Conservation (phyloP, 257 asterid species). For the Rubia yunnanensis region DNA sequence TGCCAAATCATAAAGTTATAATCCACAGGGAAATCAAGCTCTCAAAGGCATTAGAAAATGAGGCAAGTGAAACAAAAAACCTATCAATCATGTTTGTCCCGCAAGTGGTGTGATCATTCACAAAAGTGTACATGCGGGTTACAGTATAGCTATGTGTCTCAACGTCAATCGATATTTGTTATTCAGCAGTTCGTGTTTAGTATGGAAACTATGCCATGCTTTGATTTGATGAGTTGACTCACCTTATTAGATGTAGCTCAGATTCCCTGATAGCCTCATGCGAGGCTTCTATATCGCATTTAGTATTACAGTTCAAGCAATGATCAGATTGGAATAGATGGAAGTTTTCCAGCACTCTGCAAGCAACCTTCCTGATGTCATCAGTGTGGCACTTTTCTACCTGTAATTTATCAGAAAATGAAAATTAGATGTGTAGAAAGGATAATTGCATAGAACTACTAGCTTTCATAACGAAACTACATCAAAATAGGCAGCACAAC, state of each 20-base stretch:
- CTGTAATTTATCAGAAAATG: conserved; percentile 22
- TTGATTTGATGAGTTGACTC: not conserved
- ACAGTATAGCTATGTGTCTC: too few relatives aligned
- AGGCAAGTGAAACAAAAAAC: not conserved
- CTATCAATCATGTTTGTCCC: not conserved
- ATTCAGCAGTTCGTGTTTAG: not conserved
- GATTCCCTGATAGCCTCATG: conserved; percentile 32
- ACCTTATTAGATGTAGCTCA: conserved; percentile 49
- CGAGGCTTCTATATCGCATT: conserved; percentile 53
- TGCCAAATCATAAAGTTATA: conserved; percentile 18
- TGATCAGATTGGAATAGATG: conserved; percentile 37
- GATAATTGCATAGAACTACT: not conserved
- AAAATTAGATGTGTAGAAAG: not conserved
- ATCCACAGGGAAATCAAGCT: conserved; percentile 6
- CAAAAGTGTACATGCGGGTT: not conserved
- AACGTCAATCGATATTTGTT: not conserved
- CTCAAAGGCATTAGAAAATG: not conserved
- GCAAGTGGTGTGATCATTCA: not conserved
- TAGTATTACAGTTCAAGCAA: conserved; percentile 60
- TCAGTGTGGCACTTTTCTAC: conserved; percentile 23
- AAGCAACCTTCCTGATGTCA: conserved; percentile 32
- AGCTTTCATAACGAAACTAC: not conserved
- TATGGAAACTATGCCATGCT: not conserved
- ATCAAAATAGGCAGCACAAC: not conserved
- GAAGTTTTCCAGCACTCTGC: conserved; percentile 23